Base-by-base conservation (phyloP, 805 yeast species). In the Lipomyces spencermartinsiae region DNA sequence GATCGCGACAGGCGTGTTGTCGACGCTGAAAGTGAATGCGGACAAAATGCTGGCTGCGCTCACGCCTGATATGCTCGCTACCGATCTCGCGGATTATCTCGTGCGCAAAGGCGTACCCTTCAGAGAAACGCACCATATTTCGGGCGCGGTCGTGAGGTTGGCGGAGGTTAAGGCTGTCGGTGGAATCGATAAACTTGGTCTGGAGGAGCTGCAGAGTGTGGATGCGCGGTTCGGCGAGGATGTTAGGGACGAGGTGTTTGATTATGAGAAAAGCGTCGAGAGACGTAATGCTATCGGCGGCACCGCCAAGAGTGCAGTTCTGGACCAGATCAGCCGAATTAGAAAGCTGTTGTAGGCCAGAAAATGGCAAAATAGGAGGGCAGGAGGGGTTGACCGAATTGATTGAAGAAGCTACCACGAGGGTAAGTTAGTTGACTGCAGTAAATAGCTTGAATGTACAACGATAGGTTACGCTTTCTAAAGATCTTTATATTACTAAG, bases 61-160 rank as follows among this genome's bases (percentile, higher is more conserved):
- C 75, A 93, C 98, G 35, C 94, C 94, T 97, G 99, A 95, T 80
- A 95, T 95, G 99, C 86, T 95, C 75, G 99, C 99, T 25, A 95
- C 99, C 39, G 99, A 95, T 79, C 85, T 95, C 74, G 99, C 99
- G 54, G 99, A 95, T 79, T 95, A 95, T 79, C 84, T 95, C 73
- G 99, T 95, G 62, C 89, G 97, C 82, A 93, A 90, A 80, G 99
- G 99, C 69, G 99, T 95, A 73, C 99, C 99, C 66, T 95, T 95
- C 83, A 92, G 99, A 83, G 98, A 95, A 81, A 95, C 99, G 0
- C 99, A 95, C 82, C 98, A 95, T 80, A 95, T 95, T 70, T 92
- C 98, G 6, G 99, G 99, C 66, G 97, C 93, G 80, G 95, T 98
- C 82, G 99, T 95, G 58, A 88, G 97, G 71, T 79, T 81, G 58